These are phyloP conservation scores for Arxiozyma telluris DNA, from an alignment of 1,139 yeast species.

Conservation along the genomic window DNA sequence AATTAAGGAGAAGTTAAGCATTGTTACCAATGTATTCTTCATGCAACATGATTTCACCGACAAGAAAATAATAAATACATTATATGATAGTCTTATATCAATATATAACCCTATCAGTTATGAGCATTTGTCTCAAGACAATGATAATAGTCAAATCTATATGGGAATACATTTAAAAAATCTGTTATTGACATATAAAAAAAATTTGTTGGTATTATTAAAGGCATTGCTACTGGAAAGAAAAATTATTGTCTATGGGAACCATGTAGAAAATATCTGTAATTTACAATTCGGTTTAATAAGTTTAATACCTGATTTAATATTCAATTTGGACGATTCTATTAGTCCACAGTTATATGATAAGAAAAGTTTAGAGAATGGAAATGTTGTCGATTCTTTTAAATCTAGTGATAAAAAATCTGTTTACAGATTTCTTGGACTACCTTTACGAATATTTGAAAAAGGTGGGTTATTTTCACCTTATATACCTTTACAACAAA, in stretches of 20 bases:
- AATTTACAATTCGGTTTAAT: slow-evolving; percentile 55
- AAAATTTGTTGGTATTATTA: slow-evolving; percentile 56
- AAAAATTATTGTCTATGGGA: slow-evolving; percentile 62
- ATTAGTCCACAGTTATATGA: slow-evolving; percentile 70
- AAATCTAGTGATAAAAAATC: slow-evolving; percentile 73
- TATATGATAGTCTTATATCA: slow-evolving; percentile 62
- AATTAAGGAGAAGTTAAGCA: slow-evolving; percentile 79
- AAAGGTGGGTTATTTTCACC: slow-evolving; percentile 88
- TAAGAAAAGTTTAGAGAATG: slow-evolving; percentile 40
- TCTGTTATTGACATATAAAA: slow-evolving; percentile 50
- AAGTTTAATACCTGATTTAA: slow-evolving; percentile 68
- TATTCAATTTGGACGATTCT: slow-evolving; percentile 63
- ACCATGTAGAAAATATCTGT: slow-evolving; percentile 72
- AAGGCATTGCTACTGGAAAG: slow-evolving; percentile 74
- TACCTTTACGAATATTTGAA: slow-evolving; percentile 80
- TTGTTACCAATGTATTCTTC: slow-evolving; percentile 81
- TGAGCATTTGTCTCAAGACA: slow-evolving; percentile 26
- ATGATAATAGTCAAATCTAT: slow-evolving; percentile 40
- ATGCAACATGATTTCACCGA: slow-evolving; percentile 72
- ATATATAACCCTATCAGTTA: slow-evolving; percentile 41
- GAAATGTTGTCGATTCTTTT: slow-evolving; percentile 52
- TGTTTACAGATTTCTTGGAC: slow-evolving; percentile 69
- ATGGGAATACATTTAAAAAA: slow-evolving; percentile 69
- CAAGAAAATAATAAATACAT: slow-evolving; percentile 52
- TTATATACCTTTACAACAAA: slow-evolving; percentile 83